Conservation (phyloP, 805 yeast species). For the Cyberlindnera mrakii region DNA sequence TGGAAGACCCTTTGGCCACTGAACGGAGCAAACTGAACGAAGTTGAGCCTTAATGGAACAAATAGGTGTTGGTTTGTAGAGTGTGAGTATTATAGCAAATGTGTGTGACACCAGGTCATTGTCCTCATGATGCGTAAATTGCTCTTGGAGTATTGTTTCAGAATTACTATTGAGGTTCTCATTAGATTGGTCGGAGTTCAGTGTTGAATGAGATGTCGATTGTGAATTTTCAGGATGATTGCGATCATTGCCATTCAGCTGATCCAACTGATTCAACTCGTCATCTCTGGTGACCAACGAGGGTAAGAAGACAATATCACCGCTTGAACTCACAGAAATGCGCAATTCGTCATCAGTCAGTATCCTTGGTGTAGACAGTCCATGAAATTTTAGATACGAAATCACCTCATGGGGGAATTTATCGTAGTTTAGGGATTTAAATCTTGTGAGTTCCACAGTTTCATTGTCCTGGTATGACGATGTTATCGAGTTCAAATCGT, state of each 20-base stretch:
- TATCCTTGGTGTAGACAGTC: conserved; percentile 17
- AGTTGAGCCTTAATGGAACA: conserved; percentile 36
- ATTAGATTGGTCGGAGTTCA: neutral
- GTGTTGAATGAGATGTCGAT: conserved; percentile 1
- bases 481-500: conserved; percentile 11
- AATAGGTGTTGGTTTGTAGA: conserved; percentile 33
- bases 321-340: conserved; percentile 27
- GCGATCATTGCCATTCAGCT: conserved; percentile 3
- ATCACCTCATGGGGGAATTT: conserved; percentile 16
- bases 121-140: conserved; percentile 28
- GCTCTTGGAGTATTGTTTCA: conserved; percentile 26
- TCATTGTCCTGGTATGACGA: conserved; percentile 4
- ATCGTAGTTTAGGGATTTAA: conserved; percentile 16
- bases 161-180: neutral
- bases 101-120: conserved; percentile 42
- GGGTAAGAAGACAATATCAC: conserved; percentile 28
- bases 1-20: conserved; percentile 52
- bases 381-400: conserved; percentile 16
- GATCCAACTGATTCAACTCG: conserved; percentile 9
- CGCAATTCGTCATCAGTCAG: conserved; percentile 7
- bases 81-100: conserved; percentile 44
- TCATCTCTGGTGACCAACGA: conserved; percentile 9
- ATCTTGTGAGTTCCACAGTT: conserved; percentile 12
- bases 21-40: conserved; percentile 35
- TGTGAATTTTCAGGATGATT: neutral